These are phyloP conservation scores for Colletotrichum endophyticum DNA, from an alignment of 2,329 filamentous ascomycete species.

Conservation along the genomic window DNA sequence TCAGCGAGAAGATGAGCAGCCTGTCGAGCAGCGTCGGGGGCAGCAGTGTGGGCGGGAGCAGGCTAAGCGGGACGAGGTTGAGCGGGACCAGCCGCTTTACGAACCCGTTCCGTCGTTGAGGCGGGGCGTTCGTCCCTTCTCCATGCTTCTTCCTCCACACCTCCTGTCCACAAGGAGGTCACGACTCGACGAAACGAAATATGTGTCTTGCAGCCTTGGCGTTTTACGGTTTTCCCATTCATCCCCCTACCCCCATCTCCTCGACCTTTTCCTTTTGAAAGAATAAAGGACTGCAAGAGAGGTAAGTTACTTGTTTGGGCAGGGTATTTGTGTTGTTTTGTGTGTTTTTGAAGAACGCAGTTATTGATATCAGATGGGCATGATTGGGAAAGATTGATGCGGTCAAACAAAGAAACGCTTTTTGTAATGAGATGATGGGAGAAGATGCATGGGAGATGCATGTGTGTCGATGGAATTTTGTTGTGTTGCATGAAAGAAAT, in stretches of 20 bases:
- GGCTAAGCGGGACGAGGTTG: slow-evolving; percentile 26
- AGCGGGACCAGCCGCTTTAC: slow-evolving; percentile 6
- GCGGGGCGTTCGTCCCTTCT: background rate
- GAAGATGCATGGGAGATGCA: background rate
- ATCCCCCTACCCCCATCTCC: background rate
- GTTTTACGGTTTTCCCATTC: background rate
- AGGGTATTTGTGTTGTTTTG: background rate
- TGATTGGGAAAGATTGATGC: background rate
- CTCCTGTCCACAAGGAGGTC: background rate
- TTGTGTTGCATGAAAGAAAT: background rate
- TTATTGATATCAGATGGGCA: background rate
- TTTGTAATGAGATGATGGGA: background rate
- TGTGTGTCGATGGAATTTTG: background rate
- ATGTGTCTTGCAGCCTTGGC: background rate
- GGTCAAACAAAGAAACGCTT: background rate
- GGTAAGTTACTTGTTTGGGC: background rate
- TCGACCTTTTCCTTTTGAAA: background rate
- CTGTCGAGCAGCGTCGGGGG: slow-evolving; percentile 49
- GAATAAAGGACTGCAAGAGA: background rate
- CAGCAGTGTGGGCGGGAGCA: slow-evolving; percentile 23
- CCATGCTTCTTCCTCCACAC: background rate
- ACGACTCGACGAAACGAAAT: background rate
- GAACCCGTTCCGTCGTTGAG: slow-evolving; percentile 10
- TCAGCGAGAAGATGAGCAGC: slow-evolving; percentile 55
- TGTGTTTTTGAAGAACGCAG: background rate